Percentiles rank a stretch among this genome's conserved stretches.
These are phyloP conservation scores for Pseudofabraea citricarpa DNA, from an alignment of 2,329 filamentous ascomycete genomes.

Conservation along the genomic window DNA sequence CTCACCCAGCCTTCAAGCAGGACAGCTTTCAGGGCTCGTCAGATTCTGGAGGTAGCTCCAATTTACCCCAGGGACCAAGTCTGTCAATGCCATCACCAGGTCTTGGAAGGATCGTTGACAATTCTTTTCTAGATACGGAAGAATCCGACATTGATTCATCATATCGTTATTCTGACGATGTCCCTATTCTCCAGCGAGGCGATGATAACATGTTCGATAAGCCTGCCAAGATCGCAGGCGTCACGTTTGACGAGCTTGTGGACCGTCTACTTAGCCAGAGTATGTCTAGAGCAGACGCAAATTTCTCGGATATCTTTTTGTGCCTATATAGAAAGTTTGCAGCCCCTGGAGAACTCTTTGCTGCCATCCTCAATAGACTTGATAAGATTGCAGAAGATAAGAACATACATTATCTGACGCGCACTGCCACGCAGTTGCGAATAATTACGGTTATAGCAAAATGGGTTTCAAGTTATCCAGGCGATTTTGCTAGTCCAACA, in stretches of 20 bases:
- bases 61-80: constrained; percentile 10
- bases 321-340: constrained; percentile 94
- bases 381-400: constrained; percentile 65
- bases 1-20: constrained; percentile 25
- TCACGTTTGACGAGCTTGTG: constrained; percentile 68
- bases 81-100: constrained; percentile 15
- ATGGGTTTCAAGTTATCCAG: constrained; percentile 87
- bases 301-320: constrained; percentile 84
- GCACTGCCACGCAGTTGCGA: constrained; percentile 75
- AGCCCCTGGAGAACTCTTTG: constrained; percentile 71
- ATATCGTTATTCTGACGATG: constrained; percentile 62
- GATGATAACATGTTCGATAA: constrained; percentile 58
- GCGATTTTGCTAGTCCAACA: constrained; percentile 78
- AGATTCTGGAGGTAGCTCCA: constrained; percentile 11
- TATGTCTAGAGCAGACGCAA: constrained; percentile 80
- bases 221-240: constrained; percentile 45
- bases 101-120: constrained; percentile 15
- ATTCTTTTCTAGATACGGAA: constrained; percentile 37
- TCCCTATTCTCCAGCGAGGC: constrained; percentile 60
- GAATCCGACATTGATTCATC: constrained; percentile 67
- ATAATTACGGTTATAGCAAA: constrained; percentile 80
- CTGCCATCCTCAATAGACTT: constrained; percentile 71
- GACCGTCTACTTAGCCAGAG: constrained; percentile 80
- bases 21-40: constrained; percentile 17
- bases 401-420: constrained; percentile 65